Evolutionary conservation across 2,329 filamentous ascomycete genomes (phyloP), one percentile per base, ranked within the genome.

Genomic region (Lasiodiplodia sp.): DNA sequence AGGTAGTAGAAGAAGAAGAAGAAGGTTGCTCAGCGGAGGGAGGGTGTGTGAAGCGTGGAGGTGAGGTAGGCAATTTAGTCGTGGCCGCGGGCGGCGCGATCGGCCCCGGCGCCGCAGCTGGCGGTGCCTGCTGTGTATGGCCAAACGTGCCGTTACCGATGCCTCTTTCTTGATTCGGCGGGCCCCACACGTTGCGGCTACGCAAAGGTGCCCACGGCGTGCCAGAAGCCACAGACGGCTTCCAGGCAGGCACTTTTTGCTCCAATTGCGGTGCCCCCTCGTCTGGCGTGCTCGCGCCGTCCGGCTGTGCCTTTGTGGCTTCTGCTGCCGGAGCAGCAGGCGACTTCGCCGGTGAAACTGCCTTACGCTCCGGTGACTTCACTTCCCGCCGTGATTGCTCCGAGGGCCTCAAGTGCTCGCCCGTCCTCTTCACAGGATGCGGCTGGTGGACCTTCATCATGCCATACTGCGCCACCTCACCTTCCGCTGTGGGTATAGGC

Each of bases 91-190:
- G 65, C 57, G 78, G 75, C 53, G 77, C 68, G 53, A 64, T 66
- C 69, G 73, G 49, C 55, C 65, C n/a, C 83, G 77, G 69, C 76
- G 71, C 34, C 75, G 79, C 68, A 73, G 66, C 47, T 44, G 56
- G 23, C 23, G 40, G 55, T 37, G 55, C 37, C 53, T 58, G 66
- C 58, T 68, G 72, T 89, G 87, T 14, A 87, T 84, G 68, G 87
- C 66, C 88, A 74, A 94, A 94, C 0, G 91, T 93, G 53, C 92
- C 92, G 76, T 94, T 94, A 3, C 92, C 92, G 23, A 94, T 88
- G 12, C 88, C 89, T 66, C 89, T 86, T 72, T 92, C 89, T 73
- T 87, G 88, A 69, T 69, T 76, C 88, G 89, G 90, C 53, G 91
- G 88, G 21, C 89, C 91, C 92, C 92, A 94, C 21, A 94, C 90